Percentiles rank a stretch among this genome's conserved stretches.
Conservation (phyloP, 768 basidiomycete species). For the Boletus rubescentipes region DNA sequence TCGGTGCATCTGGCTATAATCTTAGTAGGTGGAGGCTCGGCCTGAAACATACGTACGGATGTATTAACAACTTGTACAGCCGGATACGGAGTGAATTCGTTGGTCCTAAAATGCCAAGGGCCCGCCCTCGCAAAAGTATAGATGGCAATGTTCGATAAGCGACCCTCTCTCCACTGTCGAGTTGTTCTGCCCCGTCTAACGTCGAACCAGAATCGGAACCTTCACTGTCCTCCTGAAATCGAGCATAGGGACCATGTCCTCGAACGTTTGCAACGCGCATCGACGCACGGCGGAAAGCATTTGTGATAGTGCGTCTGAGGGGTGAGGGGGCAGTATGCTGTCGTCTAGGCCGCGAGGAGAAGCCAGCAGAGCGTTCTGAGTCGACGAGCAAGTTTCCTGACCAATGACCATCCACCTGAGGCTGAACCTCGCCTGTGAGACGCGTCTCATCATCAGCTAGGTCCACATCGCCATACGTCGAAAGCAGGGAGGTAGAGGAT, state of each 20-base stretch:
- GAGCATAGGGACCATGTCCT: slow-evolving; percentile 56
- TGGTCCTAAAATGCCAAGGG: slow-evolving; percentile 74
- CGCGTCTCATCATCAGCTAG: slow-evolving; percentile 60
- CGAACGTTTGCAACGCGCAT: slow-evolving; percentile 78
- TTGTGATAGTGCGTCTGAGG: slow-evolving; percentile 55
- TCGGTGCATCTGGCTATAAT: slow-evolving; percentile 70
- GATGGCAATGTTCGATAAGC: slow-evolving; percentile 43
- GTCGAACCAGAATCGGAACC: slow-evolving; percentile 27
- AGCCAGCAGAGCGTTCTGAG: slow-evolving; percentile 46
- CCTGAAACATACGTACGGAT: slow-evolving; percentile 52
- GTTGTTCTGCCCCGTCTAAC: slow-evolving; percentile 37
- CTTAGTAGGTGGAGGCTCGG: not conserved
- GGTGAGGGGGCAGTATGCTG: slow-evolving; percentile 53
- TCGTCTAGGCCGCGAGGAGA: slow-evolving; percentile 39
- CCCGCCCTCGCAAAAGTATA: slow-evolving; percentile 68
- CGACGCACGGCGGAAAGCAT: slow-evolving; percentile 62
- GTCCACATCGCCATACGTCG: slow-evolving; percentile 37
- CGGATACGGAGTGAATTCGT: slow-evolving; percentile 59
- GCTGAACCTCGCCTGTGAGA: slow-evolving; percentile 50
- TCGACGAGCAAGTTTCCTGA: slow-evolving; percentile 35
- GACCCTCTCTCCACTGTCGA: slow-evolving; percentile 19
- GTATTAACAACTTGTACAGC: slow-evolving; percentile 65
- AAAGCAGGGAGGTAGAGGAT: slow-evolving; percentile 55
- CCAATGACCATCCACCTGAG: slow-evolving; percentile 29
- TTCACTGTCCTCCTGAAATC: slow-evolving; percentile 50